Evolutionary conservation across 768 basidiomycete species (phyloP), one percentile per base, ranked within the genome.

Genomic region (Hygrophorus pudorinus): DNA sequence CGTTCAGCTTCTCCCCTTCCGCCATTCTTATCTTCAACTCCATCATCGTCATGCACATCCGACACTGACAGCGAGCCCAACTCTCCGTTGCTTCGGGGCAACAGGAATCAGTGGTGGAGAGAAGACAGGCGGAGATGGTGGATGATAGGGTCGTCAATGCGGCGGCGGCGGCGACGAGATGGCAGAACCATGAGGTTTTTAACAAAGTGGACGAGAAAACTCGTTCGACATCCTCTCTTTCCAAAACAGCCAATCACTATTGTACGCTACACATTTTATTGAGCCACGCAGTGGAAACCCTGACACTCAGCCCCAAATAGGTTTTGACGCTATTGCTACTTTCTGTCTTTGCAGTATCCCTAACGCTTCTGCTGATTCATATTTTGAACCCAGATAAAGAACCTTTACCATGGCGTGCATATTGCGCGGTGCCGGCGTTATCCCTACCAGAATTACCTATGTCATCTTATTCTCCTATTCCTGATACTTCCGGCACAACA

Each of bases 351-450:
- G 85, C 85, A 42, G 79, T 88, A 48, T 79, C 79, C 48, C 70
- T 93, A 54, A 93, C 92, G 24, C 76, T 92, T 48, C 69, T 88
- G 44, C 73, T 97, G 63, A 91, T 91, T 57, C 85, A 96, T 63
- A 75, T 93, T 49, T 75, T 97, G 57, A 93, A 96, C 59, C 93
- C 92, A 46, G 94, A 98, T 72, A 97, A 96, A 62, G 81, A 85
- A 42, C 85, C 91, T 16, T 67, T 96, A 5, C 92, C 92, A 37
- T 98, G 92, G 92, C 79, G 91, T 53, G 79, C 83, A 16, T 96
- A 94, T 59, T 98, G 94, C 64, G 77, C 85, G 17, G 71, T 79
- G 44, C 83, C 82, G 4, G 73, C 71, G 38, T 52, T 68, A 46
- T 66, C 71, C 50, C 55, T 66, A 41, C 61, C 66, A 56, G 64